Base-by-base conservation (phyloP, 768 basidiomycete species). In the Cyclocybe cylindracea region DNA sequence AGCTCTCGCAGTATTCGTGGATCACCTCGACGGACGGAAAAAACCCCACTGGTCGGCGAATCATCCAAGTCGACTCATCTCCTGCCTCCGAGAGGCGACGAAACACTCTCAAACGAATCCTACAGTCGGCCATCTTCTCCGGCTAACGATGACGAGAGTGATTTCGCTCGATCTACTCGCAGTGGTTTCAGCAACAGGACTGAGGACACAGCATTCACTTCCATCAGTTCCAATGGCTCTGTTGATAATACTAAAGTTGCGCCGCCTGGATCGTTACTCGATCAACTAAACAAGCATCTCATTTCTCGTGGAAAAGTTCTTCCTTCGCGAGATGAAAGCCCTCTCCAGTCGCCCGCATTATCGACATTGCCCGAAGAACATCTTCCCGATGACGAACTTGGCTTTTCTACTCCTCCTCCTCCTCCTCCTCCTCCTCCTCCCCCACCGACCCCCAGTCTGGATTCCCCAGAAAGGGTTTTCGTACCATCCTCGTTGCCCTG, bases 1-100 rank as follows among this genome's bases (percentile, higher is more conserved):
- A 86, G 81, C 63, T 81, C 85, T 37, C 80, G 87, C 44, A 90
- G 86, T 61, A 75, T 87, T 35, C 77, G 86, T 56, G 83, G 78
- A 14, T 89, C 87, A 3, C 87, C 89, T 37, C 78, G 85, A 56
- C 80, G 80, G 14, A 74, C 74, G 16, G 80, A 80, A 38, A 70
- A 78, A 37, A 72, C 78, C 14, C 67, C 70, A 36, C 66, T 78
- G 47, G 75, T 72, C 5, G 62, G 70, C 48, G 74, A 73, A 46
- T 65, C 65, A 48, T 73, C 70, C 57, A 80, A 73, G 44, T 63
- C 70, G 3, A 69, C 70, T 54, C 72, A 74, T 51, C 66, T 80
- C 35, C 66, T 76, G 36, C 69, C 77, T 13, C 77, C 78, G 13
- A 71, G 67, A 19, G 56, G 56, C 16, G 80, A 82, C 14, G 79